phyloP scores from a whole-genome alignment of 306 rosid species.

The Canavalia gladiata region DNA sequence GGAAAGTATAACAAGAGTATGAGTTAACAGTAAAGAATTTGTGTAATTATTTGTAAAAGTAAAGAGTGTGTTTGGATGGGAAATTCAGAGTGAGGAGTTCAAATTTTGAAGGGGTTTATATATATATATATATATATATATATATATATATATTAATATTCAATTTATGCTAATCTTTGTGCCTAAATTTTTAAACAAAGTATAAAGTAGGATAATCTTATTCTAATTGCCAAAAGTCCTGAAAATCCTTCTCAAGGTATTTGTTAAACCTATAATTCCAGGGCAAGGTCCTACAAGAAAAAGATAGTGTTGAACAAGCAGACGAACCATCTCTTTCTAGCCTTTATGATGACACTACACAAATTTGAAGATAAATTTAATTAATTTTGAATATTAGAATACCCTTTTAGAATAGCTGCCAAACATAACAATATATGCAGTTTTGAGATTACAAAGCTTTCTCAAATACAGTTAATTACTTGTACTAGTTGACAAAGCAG shows the following conservation, averaged over 20 bases:
- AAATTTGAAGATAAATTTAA: constrained; percentile 28
- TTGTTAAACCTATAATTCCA: not conserved
- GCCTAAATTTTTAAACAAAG: not conserved
- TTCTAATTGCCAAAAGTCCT: not conserved
- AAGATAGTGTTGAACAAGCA: constrained; percentile 20
- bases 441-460: constrained; percentile 29
- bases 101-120: too few relatives aligned
- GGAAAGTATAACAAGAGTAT: not conserved
- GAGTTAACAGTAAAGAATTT: too few relatives aligned
- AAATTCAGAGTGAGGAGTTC: too few relatives aligned
- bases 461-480: constrained; percentile 29
- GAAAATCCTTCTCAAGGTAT: constrained; percentile 14
- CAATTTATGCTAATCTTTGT: not conserved
- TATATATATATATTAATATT: too few relatives aligned
- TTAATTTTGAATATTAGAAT: not conserved
- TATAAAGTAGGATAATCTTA: not conserved
- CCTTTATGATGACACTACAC: not conserved
- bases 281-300: constrained; percentile 5
- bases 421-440: not conserved
- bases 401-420: constrained; percentile 36
- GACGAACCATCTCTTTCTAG: constrained; percentile 41
- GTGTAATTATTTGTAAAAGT: too few relatives aligned
- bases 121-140: too few relatives aligned
- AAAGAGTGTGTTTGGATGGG: too few relatives aligned
- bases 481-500: constrained; percentile 47